Base-by-base conservation (phyloP, 164 flowering plant genomes). In the Nymphaea thermarum region DNA sequence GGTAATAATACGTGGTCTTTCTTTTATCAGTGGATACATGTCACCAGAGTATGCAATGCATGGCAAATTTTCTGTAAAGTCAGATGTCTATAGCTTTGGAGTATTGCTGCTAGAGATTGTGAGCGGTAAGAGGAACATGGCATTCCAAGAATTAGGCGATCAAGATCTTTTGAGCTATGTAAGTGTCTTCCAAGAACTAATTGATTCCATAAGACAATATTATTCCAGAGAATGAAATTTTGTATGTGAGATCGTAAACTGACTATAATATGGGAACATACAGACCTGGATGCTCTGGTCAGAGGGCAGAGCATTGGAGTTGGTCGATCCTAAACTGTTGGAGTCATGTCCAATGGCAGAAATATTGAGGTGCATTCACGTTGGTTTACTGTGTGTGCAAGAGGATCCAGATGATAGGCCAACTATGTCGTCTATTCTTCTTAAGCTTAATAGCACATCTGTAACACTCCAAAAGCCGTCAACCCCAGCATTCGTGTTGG, bases 21-120 rank as follows among this genome's bases (percentile, higher is more conserved):
- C 18, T 4, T 44, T 12, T 43, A 44, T 3, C 65, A 71, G 73
- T 15, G 73, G 73, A 60, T 71, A 66, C 43, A 71, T 71, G 65
- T 57, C 68, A 7, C 68, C 73, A 5, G 73, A 71, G 44, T 71
- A 65, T 66, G 64, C 60, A 5, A 43, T 65, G 44, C 43, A 25
- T 14, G 73, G 68, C 6, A 17, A 42, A 17, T 71, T 71, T 43
- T 71, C 73, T 1, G 62, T 61, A 3, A 71, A 71, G 43, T 71
- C 57, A 3, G 68, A 71, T 61, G 68, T 71, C 4, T 71, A 11
- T 10, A 45, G 68, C 17, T 71, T 71, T 60, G 68, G 73, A 44
- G 65, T 71, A 60, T n/a, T 71, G 14, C 41, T 71, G 25, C 59
- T 71, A 4, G 73, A 71, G 68, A 71, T 71, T 16, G 60, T 71